Evolutionary conservation across 129 eudicot species (phyloP).

Genomic region (Centaurea solstitialis): DNA sequence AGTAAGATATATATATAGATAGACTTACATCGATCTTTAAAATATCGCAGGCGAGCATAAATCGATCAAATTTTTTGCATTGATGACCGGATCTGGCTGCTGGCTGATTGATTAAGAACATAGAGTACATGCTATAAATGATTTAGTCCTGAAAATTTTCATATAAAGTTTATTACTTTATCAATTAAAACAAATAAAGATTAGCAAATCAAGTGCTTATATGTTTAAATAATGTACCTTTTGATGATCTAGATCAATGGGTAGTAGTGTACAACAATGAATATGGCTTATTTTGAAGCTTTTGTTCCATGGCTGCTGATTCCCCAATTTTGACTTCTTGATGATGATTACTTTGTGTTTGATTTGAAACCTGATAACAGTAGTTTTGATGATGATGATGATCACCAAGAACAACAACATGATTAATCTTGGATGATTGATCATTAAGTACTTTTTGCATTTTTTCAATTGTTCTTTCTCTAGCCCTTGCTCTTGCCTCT

Average conservation of each 20-base stretch:
- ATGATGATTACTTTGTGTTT: constrained; percentile 18
- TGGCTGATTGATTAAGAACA: constrained; percentile 1
- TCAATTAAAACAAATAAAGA: not conserved
- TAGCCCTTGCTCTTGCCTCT: constrained; percentile 88
- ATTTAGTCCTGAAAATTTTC: not conserved
- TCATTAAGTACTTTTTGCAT: constrained; percentile 27
- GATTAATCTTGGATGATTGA: not conserved
- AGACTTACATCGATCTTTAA: constrained; percentile 32
- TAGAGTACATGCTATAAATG: not conserved
- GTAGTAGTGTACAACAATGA: constrained; percentile 24
- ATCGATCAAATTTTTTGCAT: constrained; percentile 8
- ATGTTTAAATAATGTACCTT: constrained; percentile 20
- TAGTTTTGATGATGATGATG: not conserved
- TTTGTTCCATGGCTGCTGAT: constrained; percentile 14
- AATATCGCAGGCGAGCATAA: constrained; percentile 3
- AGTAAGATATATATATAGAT: not conserved
- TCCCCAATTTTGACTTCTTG: constrained; percentile 35
- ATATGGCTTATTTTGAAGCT: constrained; percentile 26
- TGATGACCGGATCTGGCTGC: constrained; percentile 19
- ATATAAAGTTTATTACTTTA: not conserved
- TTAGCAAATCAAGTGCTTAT: not conserved
- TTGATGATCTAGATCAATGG: constrained; percentile 21
- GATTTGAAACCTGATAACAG: constrained; percentile 4
- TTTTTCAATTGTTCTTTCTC: constrained; percentile 73
- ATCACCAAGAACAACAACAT: constrained; percentile 9